Evolutionary conservation across 2,329 filamentous ascomycete genomes (phyloP), one percentile per base, ranked within the genome.

Genomic region (Fusarium brevicatenulatum): DNA sequence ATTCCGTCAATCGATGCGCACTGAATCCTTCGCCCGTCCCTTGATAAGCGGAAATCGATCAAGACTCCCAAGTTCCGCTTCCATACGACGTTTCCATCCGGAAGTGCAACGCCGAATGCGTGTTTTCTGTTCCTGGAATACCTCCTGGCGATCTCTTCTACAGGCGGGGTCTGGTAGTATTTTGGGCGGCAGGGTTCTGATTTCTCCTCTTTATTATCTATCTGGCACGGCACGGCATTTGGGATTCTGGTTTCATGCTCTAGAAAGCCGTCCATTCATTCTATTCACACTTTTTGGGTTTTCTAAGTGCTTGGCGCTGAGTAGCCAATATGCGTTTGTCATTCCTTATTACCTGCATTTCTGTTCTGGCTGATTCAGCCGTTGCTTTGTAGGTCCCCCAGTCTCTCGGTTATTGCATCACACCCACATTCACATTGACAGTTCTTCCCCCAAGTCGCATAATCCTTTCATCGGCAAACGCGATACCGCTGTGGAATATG

Each of bases 401-500:
- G 11, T 50, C 47, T 32, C 15, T 50, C 21, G 3, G 0, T 13
- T 30, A 18, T 8, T 3, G 7, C 8, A 32, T 25, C 3, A 25
- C 7, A 34, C 63, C 67, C 3, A 68, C 28, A 36, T 8, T 21
- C 1, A 16, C 36, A 54, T 23, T 21, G 6, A 13, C 40, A 68
- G 63, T 18, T 42, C 62, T 21, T n/a, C 23, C 0, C n/a, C 30
- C 11, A 28, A 50, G 7, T 19, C 49, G 10, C 67, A 72, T 44
- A 25, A 70, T 13, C 69, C 69, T 15, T 72, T 72, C 28, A 60
- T 72, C 28, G 68, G 47, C 0, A 65, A 70, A 5, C 68, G 64
- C 12, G 68, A 56, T 37, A 57, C 13, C 2, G 19, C 47, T 9
- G 62, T 53, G 4, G 57, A 75, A 9, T 90, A 90, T 71, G 89